These are phyloP conservation scores for Sesbania bispinosa DNA, from an alignment of 306 rosid species.

Conservation along the genomic window DNA sequence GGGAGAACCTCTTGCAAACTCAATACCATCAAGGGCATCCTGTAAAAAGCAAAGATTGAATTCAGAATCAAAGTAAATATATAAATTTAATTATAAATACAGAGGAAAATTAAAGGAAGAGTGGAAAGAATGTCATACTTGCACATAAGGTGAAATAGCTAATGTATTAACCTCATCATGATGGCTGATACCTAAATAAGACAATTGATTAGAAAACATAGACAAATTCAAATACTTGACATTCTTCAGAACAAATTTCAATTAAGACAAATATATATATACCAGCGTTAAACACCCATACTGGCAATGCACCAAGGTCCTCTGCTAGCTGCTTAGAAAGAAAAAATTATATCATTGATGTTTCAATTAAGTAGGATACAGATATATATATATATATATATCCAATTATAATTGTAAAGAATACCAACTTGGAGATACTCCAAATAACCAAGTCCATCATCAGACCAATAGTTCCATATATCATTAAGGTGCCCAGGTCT, in stretches of 20 bases:
- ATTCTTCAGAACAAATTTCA: no score
- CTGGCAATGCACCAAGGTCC: slow-evolving; percentile 69
- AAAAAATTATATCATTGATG: neutral
- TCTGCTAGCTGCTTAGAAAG: slow-evolving; percentile 63
- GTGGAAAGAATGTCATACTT: slow-evolving; percentile 32
- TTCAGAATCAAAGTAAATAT: no score
- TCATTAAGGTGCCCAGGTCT: slow-evolving; percentile 92
- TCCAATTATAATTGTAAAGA: neutral
- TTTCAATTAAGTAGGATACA: no score
- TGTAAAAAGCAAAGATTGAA: neutral
- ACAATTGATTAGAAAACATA: neutral
- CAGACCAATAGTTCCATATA: slow-evolving; percentile 93
- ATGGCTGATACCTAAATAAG: slow-evolving; percentile 68
- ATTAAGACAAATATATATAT: neutral
- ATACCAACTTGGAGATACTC: slow-evolving; percentile 81
- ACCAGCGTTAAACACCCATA: slow-evolving; percentile 92
- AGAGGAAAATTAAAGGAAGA: no score
- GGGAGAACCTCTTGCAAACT: slow-evolving; percentile 76
- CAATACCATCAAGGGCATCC: slow-evolving; percentile 94
- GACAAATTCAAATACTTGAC: neutral
- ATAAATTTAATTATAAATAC: no score
- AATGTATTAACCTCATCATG: slow-evolving; percentile 58
- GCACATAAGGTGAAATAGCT: slow-evolving; percentile 63
- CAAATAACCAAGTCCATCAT: slow-evolving; percentile 78
- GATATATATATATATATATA: no score